phyloP scores from a whole-genome alignment of 2,329 filamentous ascomycete genomes.

The Ophiocordyceps camponoti-leonardi region DNA sequence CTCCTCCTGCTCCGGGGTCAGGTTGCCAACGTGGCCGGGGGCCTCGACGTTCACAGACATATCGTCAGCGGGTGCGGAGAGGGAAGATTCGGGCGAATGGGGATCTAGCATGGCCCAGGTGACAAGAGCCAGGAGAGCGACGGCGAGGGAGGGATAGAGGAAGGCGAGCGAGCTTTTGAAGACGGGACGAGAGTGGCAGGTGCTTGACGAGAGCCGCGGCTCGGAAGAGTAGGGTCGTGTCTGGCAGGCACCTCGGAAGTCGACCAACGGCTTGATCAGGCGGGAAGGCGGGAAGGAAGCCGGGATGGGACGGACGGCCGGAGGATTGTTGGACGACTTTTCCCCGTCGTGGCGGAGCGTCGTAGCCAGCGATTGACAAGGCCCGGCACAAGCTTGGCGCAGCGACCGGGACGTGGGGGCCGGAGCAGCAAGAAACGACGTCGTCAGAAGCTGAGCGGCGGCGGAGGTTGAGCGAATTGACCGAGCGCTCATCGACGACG shows the following conservation, averaged over 20 bases:
- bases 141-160: slow-evolving; percentile 1
- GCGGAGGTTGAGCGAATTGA: background rate
- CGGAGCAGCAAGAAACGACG: background rate
- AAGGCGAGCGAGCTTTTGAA: slow-evolving; percentile 1
- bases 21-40: slow-evolving; percentile 65
- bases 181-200: background rate
- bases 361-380: background rate
- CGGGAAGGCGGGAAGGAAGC: background rate
- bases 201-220: background rate
- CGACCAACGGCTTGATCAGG: background rate
- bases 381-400: background rate
- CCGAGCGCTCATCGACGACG: background rate
- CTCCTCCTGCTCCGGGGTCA: slow-evolving; percentile 76
- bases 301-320: background rate
- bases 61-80: slow-evolving; percentile 2
- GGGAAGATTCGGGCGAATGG: background rate
- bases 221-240: background rate
- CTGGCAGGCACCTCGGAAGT: background rate
- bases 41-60: slow-evolving; percentile 29
- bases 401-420: background rate
- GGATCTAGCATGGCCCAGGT: slow-evolving; percentile 1
- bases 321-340: background rate
- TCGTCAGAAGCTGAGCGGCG: background rate
- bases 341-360: background rate
- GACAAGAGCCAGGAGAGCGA: slow-evolving; percentile 2